Conservation (phyloP, 179 eudicot genomes). For the Kewa caespitosa region DNA sequence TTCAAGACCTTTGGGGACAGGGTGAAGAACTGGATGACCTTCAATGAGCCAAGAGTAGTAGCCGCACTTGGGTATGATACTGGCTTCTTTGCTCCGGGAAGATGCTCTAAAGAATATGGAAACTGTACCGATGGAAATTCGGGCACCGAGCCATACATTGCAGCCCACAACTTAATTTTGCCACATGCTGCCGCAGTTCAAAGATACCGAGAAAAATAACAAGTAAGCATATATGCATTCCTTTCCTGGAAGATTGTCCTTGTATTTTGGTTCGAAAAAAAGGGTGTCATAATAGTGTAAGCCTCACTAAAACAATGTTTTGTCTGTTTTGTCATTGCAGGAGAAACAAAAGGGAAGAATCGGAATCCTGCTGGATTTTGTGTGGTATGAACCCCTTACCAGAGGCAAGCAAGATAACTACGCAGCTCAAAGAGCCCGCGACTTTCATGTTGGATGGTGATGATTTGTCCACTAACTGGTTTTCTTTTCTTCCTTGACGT, state of each 20-base stretch:
- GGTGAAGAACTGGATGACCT: slow-evolving; percentile 92
- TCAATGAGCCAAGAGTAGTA: slow-evolving; percentile 86
- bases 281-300: not conserved
- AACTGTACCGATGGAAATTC: slow-evolving; percentile 84
- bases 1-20: slow-evolving; percentile 93
- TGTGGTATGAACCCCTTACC: slow-evolving; percentile 92
- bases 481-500: no score
- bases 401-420: slow-evolving; percentile 56
- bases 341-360: slow-evolving; percentile 71
- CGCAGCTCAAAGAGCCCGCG: slow-evolving; percentile 93
- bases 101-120: slow-evolving; percentile 78
- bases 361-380: slow-evolving; percentile 83
- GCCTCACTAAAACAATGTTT: not conserved
- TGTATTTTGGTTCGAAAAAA: no score
- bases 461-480: not conserved
- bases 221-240: slow-evolving; percentile 36
- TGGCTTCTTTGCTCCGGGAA: slow-evolving; percentile 65
- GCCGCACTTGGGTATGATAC: slow-evolving; percentile 82
- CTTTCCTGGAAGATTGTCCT: no score
- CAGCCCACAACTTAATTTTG: slow-evolving; percentile 66
- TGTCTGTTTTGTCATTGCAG: slow-evolving; percentile 29
- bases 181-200: slow-evolving; percentile 81
- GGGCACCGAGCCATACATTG: slow-evolving; percentile 92
- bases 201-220: slow-evolving; percentile 75
- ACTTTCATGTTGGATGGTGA: slow-evolving; percentile 91